Evolutionary conservation across 192 early-diverging fungal genomes (phyloP).

Genomic region (Entophlyctis luteolus): DNA sequence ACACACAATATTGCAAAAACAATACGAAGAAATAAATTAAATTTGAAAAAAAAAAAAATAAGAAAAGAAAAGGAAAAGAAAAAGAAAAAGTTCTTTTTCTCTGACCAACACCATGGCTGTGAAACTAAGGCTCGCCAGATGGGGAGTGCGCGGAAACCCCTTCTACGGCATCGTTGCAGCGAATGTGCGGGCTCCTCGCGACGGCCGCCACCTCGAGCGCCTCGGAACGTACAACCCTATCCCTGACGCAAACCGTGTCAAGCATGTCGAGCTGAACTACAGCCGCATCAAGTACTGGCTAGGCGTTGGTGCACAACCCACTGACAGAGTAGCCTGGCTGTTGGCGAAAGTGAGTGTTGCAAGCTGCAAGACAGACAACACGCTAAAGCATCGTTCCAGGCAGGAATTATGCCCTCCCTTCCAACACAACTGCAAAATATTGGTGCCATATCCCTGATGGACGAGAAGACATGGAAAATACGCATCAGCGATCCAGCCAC

Average conservation of each 20-base stretch:
- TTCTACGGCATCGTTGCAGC: conserved; percentile 94
- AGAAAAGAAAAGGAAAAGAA: not conserved
- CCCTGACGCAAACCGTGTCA: conserved; percentile 57
- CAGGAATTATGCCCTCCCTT: conserved; percentile 55
- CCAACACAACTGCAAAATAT: conserved; percentile 52
- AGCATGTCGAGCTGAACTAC: conserved; percentile 81
- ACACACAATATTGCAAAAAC: not conserved
- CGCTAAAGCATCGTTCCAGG: conserved; percentile 35
- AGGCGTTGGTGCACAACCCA: conserved; percentile 91
- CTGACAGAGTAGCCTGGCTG: conserved; percentile 82
- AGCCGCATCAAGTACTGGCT: conserved; percentile 96
- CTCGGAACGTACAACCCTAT: conserved; percentile 89
- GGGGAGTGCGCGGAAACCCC: conserved; percentile 83
- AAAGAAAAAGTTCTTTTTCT: conserved; percentile 1
- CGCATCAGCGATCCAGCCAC: conserved; percentile 26
- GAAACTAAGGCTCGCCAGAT: conserved; percentile 79
- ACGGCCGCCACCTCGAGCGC: conserved; percentile 86
- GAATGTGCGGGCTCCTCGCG: conserved; percentile 71
- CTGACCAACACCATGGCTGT: conserved; percentile 30
- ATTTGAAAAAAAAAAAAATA: not conserved
- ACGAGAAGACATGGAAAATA: conserved; percentile 50
- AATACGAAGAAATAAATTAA: not conserved
- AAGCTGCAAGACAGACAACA: not conserved
- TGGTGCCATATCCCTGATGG: conserved; percentile 36
- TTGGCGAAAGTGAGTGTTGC: conserved; percentile 66